Conservation (phyloP, 768 basidiomycete genomes). For the Amanita rimosa region DNA sequence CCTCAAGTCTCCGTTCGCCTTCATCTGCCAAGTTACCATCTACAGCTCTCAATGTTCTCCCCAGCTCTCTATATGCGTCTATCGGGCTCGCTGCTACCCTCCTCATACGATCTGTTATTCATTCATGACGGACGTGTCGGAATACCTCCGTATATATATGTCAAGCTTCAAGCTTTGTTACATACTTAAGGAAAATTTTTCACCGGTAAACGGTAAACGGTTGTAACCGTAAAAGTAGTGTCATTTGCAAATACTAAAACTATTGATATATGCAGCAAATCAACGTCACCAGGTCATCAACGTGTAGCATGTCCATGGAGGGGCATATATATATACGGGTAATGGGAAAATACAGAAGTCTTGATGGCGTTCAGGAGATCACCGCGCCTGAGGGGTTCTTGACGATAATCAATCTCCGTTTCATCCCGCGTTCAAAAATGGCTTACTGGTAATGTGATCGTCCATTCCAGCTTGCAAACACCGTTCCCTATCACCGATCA, state of each 20-base stretch:
- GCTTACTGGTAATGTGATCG: slow-evolving; percentile 74
- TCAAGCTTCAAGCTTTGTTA: no score
- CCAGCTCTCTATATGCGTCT: not conserved
- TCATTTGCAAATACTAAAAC: not conserved
- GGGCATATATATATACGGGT: not conserved
- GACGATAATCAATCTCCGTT: not conserved
- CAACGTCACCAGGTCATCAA: not conserved
- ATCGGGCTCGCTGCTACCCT: not conserved
- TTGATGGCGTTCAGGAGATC: slow-evolving; percentile 69
- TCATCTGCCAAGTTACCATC: not conserved
- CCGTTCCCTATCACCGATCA: slow-evolving; percentile 65
- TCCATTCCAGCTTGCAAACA: slow-evolving; percentile 49
- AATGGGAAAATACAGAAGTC: not conserved
- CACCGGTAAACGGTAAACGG: no score
- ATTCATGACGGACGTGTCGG: no score
- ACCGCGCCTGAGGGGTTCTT: slow-evolving; percentile 70
- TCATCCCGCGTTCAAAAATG: not conserved
- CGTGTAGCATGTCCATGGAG: not conserved
- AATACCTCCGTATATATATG: no score
- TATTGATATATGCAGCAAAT: not conserved
- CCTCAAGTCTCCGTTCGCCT: not conserved
- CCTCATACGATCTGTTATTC: not conserved
- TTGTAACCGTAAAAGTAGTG: no score
- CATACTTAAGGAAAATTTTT: no score
- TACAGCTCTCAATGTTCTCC: not conserved